phyloP scores from a whole-genome alignment of 441 rosid species.

The Manihot esculenta region DNA sequence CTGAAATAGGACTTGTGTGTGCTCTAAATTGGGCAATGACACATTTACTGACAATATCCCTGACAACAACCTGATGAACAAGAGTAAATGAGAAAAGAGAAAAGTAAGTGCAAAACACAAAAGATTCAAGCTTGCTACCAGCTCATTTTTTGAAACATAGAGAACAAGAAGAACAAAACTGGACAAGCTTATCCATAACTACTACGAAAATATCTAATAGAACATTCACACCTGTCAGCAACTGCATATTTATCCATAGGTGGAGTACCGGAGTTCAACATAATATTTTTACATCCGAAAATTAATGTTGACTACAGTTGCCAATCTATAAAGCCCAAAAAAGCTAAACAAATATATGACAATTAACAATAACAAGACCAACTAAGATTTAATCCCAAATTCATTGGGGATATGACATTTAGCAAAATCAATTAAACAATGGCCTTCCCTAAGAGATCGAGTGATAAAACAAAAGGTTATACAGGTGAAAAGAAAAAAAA shows the following conservation, averaged over 20 bases:
- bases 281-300: neutral
- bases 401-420: neutral
- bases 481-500: slow-evolving; percentile 17
- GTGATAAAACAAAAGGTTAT: neutral
- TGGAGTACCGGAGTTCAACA: neutral
- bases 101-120: neutral
- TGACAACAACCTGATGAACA: slow-evolving; percentile 71
- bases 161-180: neutral
- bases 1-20: slow-evolving; percentile 91
- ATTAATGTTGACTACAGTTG: neutral
- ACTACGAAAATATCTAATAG: neutral
- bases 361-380: too few relatives aligned
- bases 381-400: too few relatives aligned
- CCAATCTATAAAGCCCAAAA: neutral
- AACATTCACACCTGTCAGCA: neutral
- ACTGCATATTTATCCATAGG: neutral
- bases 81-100: neutral
- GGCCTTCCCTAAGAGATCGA: too few relatives aligned
- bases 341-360: neutral
- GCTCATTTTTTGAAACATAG: neutral
- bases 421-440: neutral
- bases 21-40: slow-evolving; percentile 85
- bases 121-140: neutral
- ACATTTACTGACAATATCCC: slow-evolving; percentile 64
- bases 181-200: neutral